Conservation (phyloP, 371 early-diverging fungal species). For the Batrachochytrium dendrobatidis region DNA sequence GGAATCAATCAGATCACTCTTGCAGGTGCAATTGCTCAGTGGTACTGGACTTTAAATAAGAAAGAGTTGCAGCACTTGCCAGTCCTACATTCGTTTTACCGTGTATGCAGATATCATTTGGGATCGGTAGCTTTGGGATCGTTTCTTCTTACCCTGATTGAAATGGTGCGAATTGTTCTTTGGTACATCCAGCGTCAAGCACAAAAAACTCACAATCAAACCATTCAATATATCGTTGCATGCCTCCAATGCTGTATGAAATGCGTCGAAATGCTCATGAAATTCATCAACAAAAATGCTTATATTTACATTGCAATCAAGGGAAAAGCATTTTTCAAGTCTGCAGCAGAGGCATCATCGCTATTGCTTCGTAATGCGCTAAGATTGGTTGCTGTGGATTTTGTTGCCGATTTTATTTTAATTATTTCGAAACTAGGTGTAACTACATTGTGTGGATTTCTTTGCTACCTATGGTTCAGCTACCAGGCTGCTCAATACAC, state of each 20-base stretch:
- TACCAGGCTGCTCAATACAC: slow-evolving; percentile 12
- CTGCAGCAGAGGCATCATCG: slow-evolving; percentile 29
- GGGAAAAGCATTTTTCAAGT: slow-evolving; percentile 41
- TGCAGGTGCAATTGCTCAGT: slow-evolving; percentile 44
- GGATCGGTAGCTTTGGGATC: slow-evolving; percentile 47
- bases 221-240: slow-evolving; percentile 24
- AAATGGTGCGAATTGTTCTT: slow-evolving; percentile 33
- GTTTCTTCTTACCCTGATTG: slow-evolving; percentile 40
- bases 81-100: slow-evolving; percentile 24
- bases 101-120: slow-evolving; percentile 43
- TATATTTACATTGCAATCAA: slow-evolving; percentile 48
- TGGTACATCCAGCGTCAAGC: slow-evolving; percentile 17
- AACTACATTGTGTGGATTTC: slow-evolving; percentile 12
- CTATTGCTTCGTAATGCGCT: slow-evolving; percentile 31
- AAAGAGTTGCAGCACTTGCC: slow-evolving; percentile 11
- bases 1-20: slow-evolving; percentile 39
- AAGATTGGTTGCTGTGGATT: slow-evolving; percentile 21
- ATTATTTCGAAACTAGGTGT: slow-evolving; percentile 20
- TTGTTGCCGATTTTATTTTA: slow-evolving; percentile 25
- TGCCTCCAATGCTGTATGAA: slow-evolving; percentile 43
- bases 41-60: slow-evolving; percentile 50
- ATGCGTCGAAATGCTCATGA: slow-evolving; percentile 33
- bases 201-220: slow-evolving; percentile 19
- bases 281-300: slow-evolving; percentile 49
- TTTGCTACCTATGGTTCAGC: slow-evolving; percentile 15